phyloP scores from a whole-genome alignment of 306 rosid genomes.

The Inga laurina region DNA sequence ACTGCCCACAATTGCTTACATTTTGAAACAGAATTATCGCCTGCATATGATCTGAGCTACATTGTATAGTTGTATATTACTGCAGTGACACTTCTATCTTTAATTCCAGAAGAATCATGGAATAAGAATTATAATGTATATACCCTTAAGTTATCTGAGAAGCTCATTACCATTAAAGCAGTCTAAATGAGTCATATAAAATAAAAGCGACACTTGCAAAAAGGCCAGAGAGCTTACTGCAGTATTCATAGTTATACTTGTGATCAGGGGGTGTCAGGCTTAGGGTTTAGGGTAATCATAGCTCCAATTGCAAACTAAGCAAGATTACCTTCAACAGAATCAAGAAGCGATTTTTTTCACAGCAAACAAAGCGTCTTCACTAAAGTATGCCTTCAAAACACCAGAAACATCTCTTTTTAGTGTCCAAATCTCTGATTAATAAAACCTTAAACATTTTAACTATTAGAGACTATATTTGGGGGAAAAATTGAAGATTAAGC shows the following conservation, averaged over 20 bases:
- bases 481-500: background rate
- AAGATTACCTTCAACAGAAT: constrained; percentile 73
- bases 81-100: constrained; percentile 75
- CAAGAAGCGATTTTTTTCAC: constrained; percentile 67
- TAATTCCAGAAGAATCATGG: constrained; percentile 63
- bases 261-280: constrained; percentile 75
- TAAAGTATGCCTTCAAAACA: constrained; percentile 57
- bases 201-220: background rate
- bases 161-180: background rate
- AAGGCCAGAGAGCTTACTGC: constrained; percentile 48
- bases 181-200: background rate
- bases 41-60: constrained; percentile 57
- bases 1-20: constrained; percentile 44
- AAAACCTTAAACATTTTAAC: background rate
- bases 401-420: constrained; percentile 26
- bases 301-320: constrained; percentile 63
- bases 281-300: constrained; percentile 54
- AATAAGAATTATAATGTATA: constrained; percentile 34
- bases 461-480: background rate
- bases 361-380: constrained; percentile 66
- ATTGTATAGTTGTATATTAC: constrained; percentile 79
- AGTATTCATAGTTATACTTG: constrained; percentile 64
- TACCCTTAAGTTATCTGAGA: background rate
- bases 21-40: constrained; percentile 34
- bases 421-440: background rate